Conservation (phyloP, 2,329 filamentous ascomycete species). For the Ilyonectria sp. region DNA sequence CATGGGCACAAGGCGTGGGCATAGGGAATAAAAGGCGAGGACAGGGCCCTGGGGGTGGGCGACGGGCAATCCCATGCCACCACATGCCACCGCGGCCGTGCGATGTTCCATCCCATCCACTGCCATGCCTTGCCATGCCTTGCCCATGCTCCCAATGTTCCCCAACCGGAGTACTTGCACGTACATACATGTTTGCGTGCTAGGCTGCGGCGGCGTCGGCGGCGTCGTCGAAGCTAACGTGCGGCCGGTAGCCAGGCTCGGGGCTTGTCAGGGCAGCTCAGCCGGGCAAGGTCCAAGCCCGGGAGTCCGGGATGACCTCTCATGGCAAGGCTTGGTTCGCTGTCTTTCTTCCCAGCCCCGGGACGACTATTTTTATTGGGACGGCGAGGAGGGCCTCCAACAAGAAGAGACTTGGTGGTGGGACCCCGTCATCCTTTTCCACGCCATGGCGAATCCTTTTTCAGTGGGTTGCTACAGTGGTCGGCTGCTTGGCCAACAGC, state of each 20-base stretch:
- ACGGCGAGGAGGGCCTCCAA: constrained; percentile 5
- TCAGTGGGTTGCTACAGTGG: constrained; percentile 5
- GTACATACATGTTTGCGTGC: constrained; percentile 11
- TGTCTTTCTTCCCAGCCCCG: constrained; percentile 26
- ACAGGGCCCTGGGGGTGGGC: constrained; percentile 7
- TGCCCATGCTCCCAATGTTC: constrained; percentile 25
- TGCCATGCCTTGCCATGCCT: constrained; percentile 29
- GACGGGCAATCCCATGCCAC: constrained; percentile 35
- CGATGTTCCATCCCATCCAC: constrained; percentile 21
- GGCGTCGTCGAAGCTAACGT: background rate
- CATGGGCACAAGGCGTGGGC: constrained; percentile 16
- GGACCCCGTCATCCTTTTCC: constrained; percentile 12
- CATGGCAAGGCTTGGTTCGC: constrained; percentile 24
- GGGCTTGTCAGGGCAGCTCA: constrained; percentile 33
- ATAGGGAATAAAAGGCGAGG: background rate
- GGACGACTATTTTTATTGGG: constrained; percentile 33
- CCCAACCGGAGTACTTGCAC: background rate
- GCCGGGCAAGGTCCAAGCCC: constrained; percentile 36
- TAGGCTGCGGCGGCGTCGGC: constrained; percentile 14
- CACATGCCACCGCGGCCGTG: constrained; percentile 30
- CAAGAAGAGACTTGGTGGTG: background rate
- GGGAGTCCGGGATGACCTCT: constrained; percentile 16
- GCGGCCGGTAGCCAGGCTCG: background rate
- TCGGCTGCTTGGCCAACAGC: constrained; percentile 1
- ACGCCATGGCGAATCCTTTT: constrained; percentile 20